These are phyloP conservation scores for Trichoderma brevicompactum DNA, from an alignment of 2,329 filamentous ascomycete species.

Conservation along the genomic window DNA sequence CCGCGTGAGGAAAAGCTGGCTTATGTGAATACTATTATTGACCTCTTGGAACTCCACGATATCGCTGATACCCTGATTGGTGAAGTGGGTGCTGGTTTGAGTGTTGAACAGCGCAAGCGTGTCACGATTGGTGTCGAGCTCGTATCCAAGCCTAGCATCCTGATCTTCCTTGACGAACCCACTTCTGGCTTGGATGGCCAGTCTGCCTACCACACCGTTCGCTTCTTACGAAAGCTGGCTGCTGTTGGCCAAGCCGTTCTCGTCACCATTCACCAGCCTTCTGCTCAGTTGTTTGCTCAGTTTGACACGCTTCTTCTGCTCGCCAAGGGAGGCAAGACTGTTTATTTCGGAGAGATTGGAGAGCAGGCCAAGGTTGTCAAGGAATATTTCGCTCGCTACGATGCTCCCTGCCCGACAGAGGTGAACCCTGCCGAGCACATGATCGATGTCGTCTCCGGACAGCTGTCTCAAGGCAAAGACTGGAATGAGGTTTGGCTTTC, in stretches of 20 bases:
- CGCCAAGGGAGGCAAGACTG: constrained; percentile 66
- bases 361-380: constrained; percentile 58
- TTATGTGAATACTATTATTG: constrained; percentile 80
- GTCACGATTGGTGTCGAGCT: constrained; percentile 66
- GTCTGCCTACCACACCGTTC: constrained; percentile 67
- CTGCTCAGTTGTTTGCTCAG: constrained; percentile 66
- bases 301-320: constrained; percentile 70
- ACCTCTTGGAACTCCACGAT: constrained; percentile 58
- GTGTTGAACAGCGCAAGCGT: constrained; percentile 57
- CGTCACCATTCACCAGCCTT: constrained; percentile 73
- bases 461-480: constrained; percentile 53
- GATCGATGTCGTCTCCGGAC: constrained; percentile 63
- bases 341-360: constrained; percentile 71
- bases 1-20: constrained; percentile 70
- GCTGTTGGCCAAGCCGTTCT: constrained; percentile 69
- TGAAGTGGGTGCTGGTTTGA: constrained; percentile 55
- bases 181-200: constrained; percentile 70
- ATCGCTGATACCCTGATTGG: constrained; percentile 55
- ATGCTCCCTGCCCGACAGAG: constrained; percentile 62
- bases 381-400: constrained; percentile 69
- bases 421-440: constrained; percentile 79
- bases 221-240: constrained; percentile 68
- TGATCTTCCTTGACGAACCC: constrained; percentile 66
- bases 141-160: constrained; percentile 62
- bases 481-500: constrained; percentile 73